Percentiles rank a stretch among this genome's conserved stretches.
These are phyloP conservation scores for Buddleja alternifolia DNA, from an alignment of 257 asterid species.

Conservation along the genomic window DNA sequence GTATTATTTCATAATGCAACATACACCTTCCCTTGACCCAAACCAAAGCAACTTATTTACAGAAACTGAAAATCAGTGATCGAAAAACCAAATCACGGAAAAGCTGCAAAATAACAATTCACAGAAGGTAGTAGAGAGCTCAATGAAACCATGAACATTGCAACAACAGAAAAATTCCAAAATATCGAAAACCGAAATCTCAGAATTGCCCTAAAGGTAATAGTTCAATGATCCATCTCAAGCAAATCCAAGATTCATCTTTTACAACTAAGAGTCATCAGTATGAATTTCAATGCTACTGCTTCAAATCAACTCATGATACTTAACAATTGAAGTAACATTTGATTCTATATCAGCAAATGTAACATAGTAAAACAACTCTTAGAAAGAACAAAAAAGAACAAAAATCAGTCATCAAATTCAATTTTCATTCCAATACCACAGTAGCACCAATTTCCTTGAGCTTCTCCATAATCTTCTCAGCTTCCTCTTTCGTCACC, in stretches of 20 bases:
- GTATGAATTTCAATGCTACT: neutral
- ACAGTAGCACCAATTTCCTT: constrained; percentile 80
- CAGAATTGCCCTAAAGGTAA: neutral
- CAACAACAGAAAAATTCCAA: neutral
- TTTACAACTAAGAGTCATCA: constrained; percentile 11
- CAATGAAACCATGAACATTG: neutral
- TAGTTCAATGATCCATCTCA: neutral
- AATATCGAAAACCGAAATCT: neutral
- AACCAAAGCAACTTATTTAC: constrained; percentile 1
- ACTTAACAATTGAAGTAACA: constrained; percentile 13
- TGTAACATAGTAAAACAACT: constrained; percentile 20
- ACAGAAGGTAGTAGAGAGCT: neutral
- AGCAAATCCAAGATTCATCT: constrained; percentile 14
- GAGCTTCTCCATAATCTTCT: constrained; percentile 71
- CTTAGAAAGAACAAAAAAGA: neutral
- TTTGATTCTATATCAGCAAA: constrained; percentile 8
- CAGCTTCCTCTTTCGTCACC: constrained; percentile 73
- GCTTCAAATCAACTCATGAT: constrained; percentile 21
- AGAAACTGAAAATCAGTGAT: neutral
- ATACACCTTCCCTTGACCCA: neutral
- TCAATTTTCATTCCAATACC: constrained; percentile 58
- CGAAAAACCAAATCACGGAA: neutral
- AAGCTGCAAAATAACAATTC: neutral
- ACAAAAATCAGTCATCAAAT: neutral
- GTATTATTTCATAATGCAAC: neutral